Conservation (phyloP, 768 basidiomycete species). For the Nidularia pulvinata region DNA sequence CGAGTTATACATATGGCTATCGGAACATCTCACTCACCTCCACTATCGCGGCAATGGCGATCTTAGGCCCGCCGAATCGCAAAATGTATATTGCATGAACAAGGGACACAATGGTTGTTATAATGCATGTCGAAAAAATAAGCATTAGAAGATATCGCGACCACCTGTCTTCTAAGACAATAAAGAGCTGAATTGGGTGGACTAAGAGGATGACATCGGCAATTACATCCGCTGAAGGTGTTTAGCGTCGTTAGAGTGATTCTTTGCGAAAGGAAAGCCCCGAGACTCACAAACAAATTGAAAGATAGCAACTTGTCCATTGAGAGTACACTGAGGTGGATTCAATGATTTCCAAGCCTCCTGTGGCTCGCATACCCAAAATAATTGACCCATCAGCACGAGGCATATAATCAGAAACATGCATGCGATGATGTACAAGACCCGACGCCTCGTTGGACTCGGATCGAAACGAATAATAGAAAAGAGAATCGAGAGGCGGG, state of each 20-base stretch:
- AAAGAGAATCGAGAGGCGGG: background rate
- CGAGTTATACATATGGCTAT: background rate
- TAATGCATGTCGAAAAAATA: slow-evolving; percentile 9
- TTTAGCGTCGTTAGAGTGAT: background rate
- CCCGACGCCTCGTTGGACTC: background rate
- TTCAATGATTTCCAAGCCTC: background rate
- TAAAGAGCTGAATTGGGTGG: slow-evolving; percentile 3
- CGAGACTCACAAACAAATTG: background rate
- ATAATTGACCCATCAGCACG: background rate
- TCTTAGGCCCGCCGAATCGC: slow-evolving; percentile 16
- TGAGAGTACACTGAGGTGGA: background rate
- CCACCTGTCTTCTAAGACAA: slow-evolving; percentile 2
- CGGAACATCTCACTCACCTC: slow-evolving; percentile 7
- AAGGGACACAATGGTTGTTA: slow-evolving; percentile 15
- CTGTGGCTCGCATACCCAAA: slow-evolving; percentile 1
- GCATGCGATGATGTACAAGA: background rate
- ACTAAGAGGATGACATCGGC: slow-evolving; percentile 3
- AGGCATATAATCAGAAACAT: background rate
- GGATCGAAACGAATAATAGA: slow-evolving; percentile 1
- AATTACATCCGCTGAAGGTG: background rate
- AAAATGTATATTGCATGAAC: slow-evolving; percentile 22
- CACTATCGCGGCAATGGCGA: slow-evolving; percentile 24
- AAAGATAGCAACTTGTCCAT: background rate
- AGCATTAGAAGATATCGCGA: slow-evolving; percentile 3
- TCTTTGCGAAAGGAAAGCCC: no score